Evolutionary conservation across 805 yeast species (phyloP).

Genomic region (Teunomyces aglyptinius): DNA sequence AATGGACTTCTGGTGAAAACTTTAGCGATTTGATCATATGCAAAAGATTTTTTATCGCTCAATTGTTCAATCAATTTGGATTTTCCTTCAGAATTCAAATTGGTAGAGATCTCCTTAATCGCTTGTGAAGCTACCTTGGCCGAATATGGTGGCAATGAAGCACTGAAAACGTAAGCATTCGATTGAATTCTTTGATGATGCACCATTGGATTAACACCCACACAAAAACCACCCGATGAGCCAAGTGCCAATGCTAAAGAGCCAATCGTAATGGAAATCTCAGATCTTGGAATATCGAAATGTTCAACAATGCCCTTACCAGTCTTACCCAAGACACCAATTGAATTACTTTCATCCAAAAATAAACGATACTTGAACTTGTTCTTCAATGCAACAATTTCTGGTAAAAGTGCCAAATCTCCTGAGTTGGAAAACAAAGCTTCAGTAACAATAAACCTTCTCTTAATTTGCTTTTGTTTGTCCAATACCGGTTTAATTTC

Average conservation of each 20-base stretch:
- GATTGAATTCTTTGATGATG: slow-evolving; percentile 91
- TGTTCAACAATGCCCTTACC: slow-evolving; percentile 88
- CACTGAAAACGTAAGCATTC: slow-evolving; percentile 88
- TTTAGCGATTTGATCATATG: slow-evolving; percentile 42
- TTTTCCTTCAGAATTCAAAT: slow-evolving; percentile 28
- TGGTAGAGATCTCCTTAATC: slow-evolving; percentile 45
- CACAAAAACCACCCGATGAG: slow-evolving; percentile 91
- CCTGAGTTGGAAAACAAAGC: slow-evolving; percentile 83
- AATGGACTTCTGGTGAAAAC: slow-evolving; percentile 33
- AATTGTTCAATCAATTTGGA: slow-evolving; percentile 25
- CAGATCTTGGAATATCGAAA: slow-evolving; percentile 62
- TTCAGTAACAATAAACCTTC: slow-evolving; percentile 90
- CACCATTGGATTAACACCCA: slow-evolving; percentile 79
- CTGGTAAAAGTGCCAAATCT: slow-evolving; percentile 68
- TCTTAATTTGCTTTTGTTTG: slow-evolving; percentile 72
- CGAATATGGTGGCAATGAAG: slow-evolving; percentile 89
- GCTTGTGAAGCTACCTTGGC: slow-evolving; percentile 63
- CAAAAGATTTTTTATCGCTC: slow-evolving; percentile 33
- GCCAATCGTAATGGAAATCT: slow-evolving; percentile 83
- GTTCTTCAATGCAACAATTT: slow-evolving; percentile 69
- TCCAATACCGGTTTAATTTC: slow-evolving; percentile 59
- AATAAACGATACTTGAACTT: slow-evolving; percentile 82
- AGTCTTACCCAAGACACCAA: slow-evolving; percentile 80
- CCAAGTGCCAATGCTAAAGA: slow-evolving; percentile 80
- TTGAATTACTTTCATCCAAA: slow-evolving; percentile 81